Conservation (phyloP, 2,329 filamentous ascomycete genomes). For the Phaeomoniella chlamydospora region DNA sequence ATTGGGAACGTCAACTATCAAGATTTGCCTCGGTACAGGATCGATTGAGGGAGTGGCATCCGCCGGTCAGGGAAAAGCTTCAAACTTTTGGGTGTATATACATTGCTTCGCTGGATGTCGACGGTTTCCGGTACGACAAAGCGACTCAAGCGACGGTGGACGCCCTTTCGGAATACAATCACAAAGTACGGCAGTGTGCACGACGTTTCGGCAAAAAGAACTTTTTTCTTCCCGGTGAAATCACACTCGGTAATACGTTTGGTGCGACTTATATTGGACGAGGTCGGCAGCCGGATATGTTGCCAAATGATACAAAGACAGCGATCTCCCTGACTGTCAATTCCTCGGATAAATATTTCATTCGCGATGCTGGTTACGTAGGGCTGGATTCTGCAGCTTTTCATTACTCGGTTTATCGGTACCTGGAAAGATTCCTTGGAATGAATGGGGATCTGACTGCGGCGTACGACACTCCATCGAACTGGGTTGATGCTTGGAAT, state of each 20-base stretch:
- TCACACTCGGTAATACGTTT: conserved; percentile 44
- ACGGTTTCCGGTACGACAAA: conserved; percentile 52
- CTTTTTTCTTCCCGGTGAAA: conserved; percentile 49
- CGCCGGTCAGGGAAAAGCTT: conserved; percentile 39
- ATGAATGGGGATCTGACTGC: conserved; percentile 20
- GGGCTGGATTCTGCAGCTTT: conserved; percentile 38
- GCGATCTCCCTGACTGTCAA: conserved; percentile 34
- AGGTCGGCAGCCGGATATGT: conserved; percentile 39
- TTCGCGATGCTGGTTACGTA: conserved; percentile 28
- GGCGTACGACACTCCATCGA: conserved; percentile 21
- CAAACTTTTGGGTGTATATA: conserved; percentile 46
- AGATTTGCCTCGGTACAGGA: conserved; percentile 56
- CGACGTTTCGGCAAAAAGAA: conserved; percentile 40
- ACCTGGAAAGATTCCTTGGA: conserved; percentile 34
- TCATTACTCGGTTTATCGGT: conserved; percentile 39
- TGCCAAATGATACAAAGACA: conserved; percentile 25
- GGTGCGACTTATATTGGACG: conserved; percentile 45
- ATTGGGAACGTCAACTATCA: conserved; percentile 48
- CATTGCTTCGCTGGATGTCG: conserved; percentile 45
- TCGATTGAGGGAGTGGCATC: conserved; percentile 48
- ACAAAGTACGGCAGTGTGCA: conserved; percentile 41
- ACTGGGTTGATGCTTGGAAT: conserved; percentile 24
- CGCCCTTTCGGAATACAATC: conserved; percentile 40
- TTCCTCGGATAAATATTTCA: conserved; percentile 21
- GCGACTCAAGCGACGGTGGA: conserved; percentile 49